phyloP scores from a whole-genome alignment of 2,329 filamentous ascomycete genomes.

The Dactylellina parvicollis region DNA sequence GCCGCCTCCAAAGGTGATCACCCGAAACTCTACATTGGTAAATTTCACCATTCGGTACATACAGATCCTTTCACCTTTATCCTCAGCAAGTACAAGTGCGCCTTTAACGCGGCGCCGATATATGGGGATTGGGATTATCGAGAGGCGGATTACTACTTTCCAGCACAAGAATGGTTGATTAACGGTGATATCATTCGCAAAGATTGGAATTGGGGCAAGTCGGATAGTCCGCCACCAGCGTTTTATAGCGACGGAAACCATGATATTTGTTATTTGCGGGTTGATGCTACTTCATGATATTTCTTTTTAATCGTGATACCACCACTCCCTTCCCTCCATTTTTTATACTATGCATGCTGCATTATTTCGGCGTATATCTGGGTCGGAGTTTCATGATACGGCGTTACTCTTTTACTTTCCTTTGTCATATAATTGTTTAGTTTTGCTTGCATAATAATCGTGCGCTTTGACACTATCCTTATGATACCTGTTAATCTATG shows the following conservation, averaged over 20 bases:
- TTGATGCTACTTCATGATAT: slow-evolving; percentile 46
- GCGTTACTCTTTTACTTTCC: slow-evolving; percentile 4
- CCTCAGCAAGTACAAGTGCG: slow-evolving; percentile 38
- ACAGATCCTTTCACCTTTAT: slow-evolving; percentile 32
- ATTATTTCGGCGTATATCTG: slow-evolving; percentile 34
- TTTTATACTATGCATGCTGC: slow-evolving; percentile 15
- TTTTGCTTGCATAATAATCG: not conserved
- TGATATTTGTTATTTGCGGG: slow-evolving; percentile 48
- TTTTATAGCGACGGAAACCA: slow-evolving; percentile 48
- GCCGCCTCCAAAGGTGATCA: slow-evolving; percentile 45
- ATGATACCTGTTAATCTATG: slow-evolving; percentile 1
- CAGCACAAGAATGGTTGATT: slow-evolving; percentile 49
- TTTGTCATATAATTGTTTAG: slow-evolving; percentile 10
- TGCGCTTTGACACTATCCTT: slow-evolving; percentile 32
- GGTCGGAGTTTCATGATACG: slow-evolving; percentile 13
- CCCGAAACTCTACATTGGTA: slow-evolving; percentile 46
- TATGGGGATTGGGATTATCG: slow-evolving; percentile 50
- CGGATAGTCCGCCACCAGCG: slow-evolving; percentile 51
- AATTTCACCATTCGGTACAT: slow-evolving; percentile 49
- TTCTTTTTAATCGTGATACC: not conserved
- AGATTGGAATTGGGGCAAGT: slow-evolving; percentile 46
- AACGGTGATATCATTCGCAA: slow-evolving; percentile 40
- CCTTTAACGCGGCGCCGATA: slow-evolving; percentile 37
- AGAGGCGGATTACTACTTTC: slow-evolving; percentile 47
- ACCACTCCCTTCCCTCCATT: not conserved